Evolutionary conservation across 371 early-diverging fungal species (phyloP).

Genomic region (Saksenaea vasiformis): DNA sequence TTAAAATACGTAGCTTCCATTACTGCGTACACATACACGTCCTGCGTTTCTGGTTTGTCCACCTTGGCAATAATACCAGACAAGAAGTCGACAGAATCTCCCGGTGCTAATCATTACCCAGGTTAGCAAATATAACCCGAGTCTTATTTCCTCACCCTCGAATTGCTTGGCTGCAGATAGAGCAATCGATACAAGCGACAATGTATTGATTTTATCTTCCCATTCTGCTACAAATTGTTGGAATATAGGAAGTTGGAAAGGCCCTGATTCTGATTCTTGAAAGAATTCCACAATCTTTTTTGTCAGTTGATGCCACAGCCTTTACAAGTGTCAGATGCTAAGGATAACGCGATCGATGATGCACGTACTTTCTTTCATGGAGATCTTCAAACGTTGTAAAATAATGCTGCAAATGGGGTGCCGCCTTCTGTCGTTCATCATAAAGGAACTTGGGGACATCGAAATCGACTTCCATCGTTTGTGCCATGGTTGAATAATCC

Average conservation of each 20-base stretch:
- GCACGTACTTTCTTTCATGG: slow-evolving; percentile 89
- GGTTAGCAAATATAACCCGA: background rate
- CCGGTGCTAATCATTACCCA: slow-evolving; percentile 43
- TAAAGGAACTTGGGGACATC: slow-evolving; percentile 77
- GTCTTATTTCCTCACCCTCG: slow-evolving; percentile 51
- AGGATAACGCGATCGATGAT: slow-evolving; percentile 2
- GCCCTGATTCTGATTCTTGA: slow-evolving; percentile 73
- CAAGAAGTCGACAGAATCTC: slow-evolving; percentile 72
- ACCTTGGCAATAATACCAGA: slow-evolving; percentile 68
- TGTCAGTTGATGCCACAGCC: slow-evolving; percentile 98
- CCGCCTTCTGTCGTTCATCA: slow-evolving; percentile 68
- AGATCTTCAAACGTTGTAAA: slow-evolving; percentile 85
- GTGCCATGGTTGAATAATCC: slow-evolving; percentile 31
- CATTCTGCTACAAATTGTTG: slow-evolving; percentile 91
- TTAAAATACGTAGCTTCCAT: slow-evolving; percentile 89
- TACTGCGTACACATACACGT: slow-evolving; percentile 83
- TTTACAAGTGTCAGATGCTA: slow-evolving; percentile 25
- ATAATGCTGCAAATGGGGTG: slow-evolving; percentile 69
- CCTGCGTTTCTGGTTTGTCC: slow-evolving; percentile 64
- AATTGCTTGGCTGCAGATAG: slow-evolving; percentile 77
- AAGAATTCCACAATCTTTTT: slow-evolving; percentile 75
- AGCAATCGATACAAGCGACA: slow-evolving; percentile 84
- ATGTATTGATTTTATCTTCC: slow-evolving; percentile 91
- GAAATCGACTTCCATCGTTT: slow-evolving; percentile 82
- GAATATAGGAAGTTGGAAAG: slow-evolving; percentile 81